Conservation (phyloP, 192 early-diverging fungal species). For the Spinellus fusiger region DNA sequence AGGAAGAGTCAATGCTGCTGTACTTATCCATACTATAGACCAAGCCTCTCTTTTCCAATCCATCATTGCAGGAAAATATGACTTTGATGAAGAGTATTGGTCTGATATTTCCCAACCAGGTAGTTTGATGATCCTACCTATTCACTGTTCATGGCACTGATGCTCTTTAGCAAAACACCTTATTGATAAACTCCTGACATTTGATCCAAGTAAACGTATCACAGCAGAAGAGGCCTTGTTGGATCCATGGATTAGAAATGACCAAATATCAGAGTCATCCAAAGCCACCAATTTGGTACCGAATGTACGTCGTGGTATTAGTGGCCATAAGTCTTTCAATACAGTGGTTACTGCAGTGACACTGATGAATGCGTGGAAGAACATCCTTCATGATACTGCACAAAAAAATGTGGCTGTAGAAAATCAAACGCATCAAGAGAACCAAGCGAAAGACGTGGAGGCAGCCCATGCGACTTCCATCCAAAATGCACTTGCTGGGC, state of each 20-base stretch:
- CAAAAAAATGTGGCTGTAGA: background rate
- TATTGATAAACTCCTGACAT: slow-evolving; percentile 58
- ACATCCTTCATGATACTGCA: background rate
- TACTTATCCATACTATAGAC: slow-evolving; percentile 21
- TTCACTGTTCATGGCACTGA: too few species aligned
- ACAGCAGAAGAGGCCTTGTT: slow-evolving; percentile 73
- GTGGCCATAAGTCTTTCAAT: slow-evolving; percentile 33
- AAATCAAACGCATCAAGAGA: background rate
- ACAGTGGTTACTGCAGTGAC: slow-evolving; percentile 21
- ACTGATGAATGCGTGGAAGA: background rate
- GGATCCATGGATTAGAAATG: slow-evolving; percentile 80
- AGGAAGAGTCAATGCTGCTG: background rate
- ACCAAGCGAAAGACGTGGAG: background rate
- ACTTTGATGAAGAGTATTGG: slow-evolving; percentile 73
- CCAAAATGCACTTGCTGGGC: background rate
- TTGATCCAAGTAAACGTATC: slow-evolving; percentile 66
- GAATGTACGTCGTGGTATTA: slow-evolving; percentile 65
- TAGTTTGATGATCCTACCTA: background rate
- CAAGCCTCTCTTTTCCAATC: slow-evolving; percentile 56
- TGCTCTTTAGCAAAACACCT: slow-evolving; percentile 57
- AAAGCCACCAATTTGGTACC: slow-evolving; percentile 73
- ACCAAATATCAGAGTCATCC: slow-evolving; percentile 22
- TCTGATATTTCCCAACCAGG: slow-evolving; percentile 69
- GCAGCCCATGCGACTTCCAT: background rate
- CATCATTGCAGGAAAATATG: slow-evolving; percentile 63